Percentiles rank a stretch among this genome's conserved stretches.
These are phyloP conservation scores for Diaporthe ampelina DNA, from an alignment of 2,329 filamentous ascomycete genomes.

Conservation along the genomic window DNA sequence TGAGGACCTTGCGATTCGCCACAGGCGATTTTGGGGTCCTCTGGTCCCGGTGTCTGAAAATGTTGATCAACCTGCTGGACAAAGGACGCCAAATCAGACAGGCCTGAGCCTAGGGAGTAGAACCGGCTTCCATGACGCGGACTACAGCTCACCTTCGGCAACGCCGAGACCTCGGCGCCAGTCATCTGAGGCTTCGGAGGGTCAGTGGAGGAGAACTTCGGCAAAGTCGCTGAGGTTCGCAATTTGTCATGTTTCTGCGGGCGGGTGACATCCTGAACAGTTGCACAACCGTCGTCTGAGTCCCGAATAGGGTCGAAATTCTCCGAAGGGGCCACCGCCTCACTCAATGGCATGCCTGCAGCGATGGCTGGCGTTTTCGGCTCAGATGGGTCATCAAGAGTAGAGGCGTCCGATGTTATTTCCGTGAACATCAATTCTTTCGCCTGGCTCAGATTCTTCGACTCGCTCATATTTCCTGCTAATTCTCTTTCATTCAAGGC, in stretches of 20 bases:
- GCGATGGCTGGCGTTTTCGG: slow-evolving; percentile 21
- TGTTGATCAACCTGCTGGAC: slow-evolving; percentile 44
- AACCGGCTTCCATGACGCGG: slow-evolving; percentile 40
- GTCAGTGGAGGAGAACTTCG: neutral
- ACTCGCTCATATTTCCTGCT: neutral
- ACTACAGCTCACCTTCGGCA: slow-evolving; percentile 24
- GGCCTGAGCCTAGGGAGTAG: slow-evolving; percentile 44
- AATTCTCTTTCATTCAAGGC: neutral
- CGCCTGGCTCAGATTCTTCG: neutral
- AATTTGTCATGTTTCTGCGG: neutral
- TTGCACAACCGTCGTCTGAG: neutral
- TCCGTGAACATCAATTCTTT: neutral
- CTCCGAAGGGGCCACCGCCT: neutral
- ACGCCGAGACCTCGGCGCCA: neutral
- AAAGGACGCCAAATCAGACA: slow-evolving; percentile 45
- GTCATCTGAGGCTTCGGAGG: neutral
- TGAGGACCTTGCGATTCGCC: neutral
- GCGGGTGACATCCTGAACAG: neutral
- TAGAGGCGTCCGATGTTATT: slow-evolving; percentile 20
- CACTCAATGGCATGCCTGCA: neutral
- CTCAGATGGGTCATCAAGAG: slow-evolving; percentile 23
- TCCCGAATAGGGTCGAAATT: neutral
- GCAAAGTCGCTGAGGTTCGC: neutral
- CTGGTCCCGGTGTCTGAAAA: slow-evolving; percentile 29
- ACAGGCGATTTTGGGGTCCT: neutral